Base-by-base conservation (phyloP, 2,329 filamentous ascomycete genomes). In the Huntiella bhutanensis region DNA sequence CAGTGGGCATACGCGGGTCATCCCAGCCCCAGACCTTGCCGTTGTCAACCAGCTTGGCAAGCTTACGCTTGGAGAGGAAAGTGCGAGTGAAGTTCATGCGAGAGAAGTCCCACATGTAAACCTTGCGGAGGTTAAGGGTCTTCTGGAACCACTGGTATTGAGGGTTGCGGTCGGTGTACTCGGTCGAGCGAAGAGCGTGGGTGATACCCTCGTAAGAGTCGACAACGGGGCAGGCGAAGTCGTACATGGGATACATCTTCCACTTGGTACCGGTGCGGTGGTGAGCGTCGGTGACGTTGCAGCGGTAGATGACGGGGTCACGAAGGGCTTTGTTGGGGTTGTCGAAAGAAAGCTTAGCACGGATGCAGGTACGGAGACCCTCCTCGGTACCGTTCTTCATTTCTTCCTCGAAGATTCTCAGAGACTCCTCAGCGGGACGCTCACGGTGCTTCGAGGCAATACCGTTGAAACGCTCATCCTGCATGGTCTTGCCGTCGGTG, bases 271-370 rank as follows among this genome's bases (percentile, higher is more conserved):
- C 82, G 1, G 83, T 91, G 54, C 83, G 77, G 65, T 91, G 83
- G 61, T 91, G 82, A 15, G 68, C 55, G 41, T 68, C 66, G 48
- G 69, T 68, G 51, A 67, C 56, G 59, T 93, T 94, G 73, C 86
- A 95, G 54, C 91, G 80, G 70, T 95, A 96, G 61, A 98, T 92
- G 62, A 96, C 87, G 10, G 91, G 91, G 61, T 98, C 91, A 53
- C 91, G 75, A 74, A 96, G 79, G 45, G 91, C 85, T 64, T 93
- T 93, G 69, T 98, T 96, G 53, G 82, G 82, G 64, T 91, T 82
- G 61, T 93, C 83, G 54, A 82, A 75, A 1, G 84, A 88, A 55
- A 96, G 83, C 70, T 92, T 95, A 49, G 91, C 91, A 51, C 91
- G 82, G 54, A 98, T 92, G 64, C 85, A 95, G 76, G 88, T 87